Evolutionary conservation across 2,329 filamentous ascomycete species (phyloP).

Genomic region (Colletotrichum ledebouriae): DNA sequence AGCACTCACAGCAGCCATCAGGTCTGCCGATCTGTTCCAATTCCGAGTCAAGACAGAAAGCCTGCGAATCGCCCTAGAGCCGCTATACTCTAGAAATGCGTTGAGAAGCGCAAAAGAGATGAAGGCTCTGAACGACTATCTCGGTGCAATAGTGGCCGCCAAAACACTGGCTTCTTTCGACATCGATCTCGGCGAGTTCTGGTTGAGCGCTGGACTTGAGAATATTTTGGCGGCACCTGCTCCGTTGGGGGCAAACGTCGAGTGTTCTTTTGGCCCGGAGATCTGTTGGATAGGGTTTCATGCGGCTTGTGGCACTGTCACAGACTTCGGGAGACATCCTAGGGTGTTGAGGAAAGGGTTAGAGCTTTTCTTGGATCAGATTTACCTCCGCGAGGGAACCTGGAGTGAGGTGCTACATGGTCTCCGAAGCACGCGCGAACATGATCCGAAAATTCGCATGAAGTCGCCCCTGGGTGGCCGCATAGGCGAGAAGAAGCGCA

Average conservation of each 20-base stretch:
- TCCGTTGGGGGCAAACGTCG: neutral
- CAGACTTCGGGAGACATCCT: neutral
- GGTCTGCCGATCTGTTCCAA: neutral
- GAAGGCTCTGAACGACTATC: neutral
- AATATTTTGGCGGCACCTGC: too few relatives aligned
- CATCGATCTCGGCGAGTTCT: neutral
- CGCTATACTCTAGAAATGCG: neutral
- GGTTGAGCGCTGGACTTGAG: neutral
- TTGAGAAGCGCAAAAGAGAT: neutral
- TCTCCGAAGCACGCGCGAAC: neutral
- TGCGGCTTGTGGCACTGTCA: neutral
- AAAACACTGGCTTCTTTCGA: neutral
- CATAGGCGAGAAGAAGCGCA: neutral
- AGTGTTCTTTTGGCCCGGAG: neutral
- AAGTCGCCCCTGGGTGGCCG: neutral
- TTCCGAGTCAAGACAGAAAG: neutral
- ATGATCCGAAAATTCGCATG: neutral
- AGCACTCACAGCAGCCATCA: neutral
- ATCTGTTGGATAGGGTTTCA: neutral
- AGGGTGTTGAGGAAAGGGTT: neutral
- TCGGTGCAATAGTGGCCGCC: conserved; percentile 1
- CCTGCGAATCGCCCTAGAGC: too few relatives aligned
- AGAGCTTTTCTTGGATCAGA: neutral
- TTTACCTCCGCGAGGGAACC: neutral
- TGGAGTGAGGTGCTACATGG: neutral